These are phyloP conservation scores for Globisporangium cederbergense DNA, from an alignment of 352 stramenopile species.

Conservation along the genomic window DNA sequence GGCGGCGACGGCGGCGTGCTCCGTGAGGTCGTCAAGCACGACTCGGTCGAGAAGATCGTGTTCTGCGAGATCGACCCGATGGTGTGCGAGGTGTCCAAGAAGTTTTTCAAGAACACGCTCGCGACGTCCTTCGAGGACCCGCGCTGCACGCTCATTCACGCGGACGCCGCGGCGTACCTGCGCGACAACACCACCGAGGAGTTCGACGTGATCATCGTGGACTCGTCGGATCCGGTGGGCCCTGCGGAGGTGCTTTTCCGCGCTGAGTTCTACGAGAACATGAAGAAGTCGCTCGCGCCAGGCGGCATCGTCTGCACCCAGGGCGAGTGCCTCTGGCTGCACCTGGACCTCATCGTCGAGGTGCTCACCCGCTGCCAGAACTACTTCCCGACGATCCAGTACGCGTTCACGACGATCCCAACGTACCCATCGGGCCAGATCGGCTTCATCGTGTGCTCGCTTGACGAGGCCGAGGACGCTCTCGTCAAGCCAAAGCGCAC, in stretches of 20 bases:
- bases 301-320: constrained; percentile 88
- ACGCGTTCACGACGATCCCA: constrained; percentile 98
- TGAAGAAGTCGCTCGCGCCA: constrained; percentile 88
- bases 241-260: constrained; percentile 95
- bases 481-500: constrained; percentile 69
- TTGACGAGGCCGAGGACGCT: constrained; percentile 55
- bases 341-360: constrained; percentile 96
- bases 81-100: constrained; percentile 95
- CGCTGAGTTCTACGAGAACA: constrained; percentile 93
- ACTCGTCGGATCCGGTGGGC: constrained; percentile 95
- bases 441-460: constrained; percentile 94
- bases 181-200: constrained; percentile 67
- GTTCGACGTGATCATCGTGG: constrained; percentile 98
- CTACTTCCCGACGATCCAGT: constrained; percentile 96
- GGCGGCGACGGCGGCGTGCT: constrained; percentile 97
- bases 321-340: constrained; percentile 98
- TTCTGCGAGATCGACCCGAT: constrained; percentile 99
- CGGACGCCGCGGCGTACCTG: constrained; percentile 90
- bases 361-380: constrained; percentile 89
- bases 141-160: constrained; percentile 91
- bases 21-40: constrained; percentile 94
- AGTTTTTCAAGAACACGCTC: constrained; percentile 89
- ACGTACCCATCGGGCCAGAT: constrained; percentile 99
- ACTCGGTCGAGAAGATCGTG: constrained; percentile 93
- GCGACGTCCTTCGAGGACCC: constrained; percentile 95